phyloP scores from a whole-genome alignment of 257 asterid species.

The Solanum arcanum region DNA sequence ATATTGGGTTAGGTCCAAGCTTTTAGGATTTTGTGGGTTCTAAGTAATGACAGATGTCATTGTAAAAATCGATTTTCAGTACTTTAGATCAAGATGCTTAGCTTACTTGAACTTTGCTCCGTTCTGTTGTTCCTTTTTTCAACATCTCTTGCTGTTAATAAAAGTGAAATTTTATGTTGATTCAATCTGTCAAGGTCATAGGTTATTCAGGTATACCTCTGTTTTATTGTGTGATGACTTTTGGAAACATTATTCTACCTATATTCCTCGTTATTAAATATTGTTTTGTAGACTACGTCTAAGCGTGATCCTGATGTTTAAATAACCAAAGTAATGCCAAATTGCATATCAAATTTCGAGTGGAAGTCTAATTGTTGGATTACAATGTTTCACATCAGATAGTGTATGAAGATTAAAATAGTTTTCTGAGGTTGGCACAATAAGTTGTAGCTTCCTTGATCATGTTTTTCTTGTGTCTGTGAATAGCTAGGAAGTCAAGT shows the following conservation, averaged over 20 bases:
- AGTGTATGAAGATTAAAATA: neutral
- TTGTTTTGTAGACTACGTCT: neutral
- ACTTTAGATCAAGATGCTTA: neutral
- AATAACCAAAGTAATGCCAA: neutral
- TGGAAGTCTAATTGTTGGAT: neutral
- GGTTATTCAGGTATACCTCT: neutral
- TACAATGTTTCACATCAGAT: neutral
- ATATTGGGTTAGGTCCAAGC: neutral
- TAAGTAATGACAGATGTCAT: neutral
- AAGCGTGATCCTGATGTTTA: neutral
- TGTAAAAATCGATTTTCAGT: neutral
- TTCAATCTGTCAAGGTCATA: neutral
- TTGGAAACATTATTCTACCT: neutral
- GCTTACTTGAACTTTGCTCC: neutral
- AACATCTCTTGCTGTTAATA: neutral
- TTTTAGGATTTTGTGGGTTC: neutral
- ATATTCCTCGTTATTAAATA: neutral
- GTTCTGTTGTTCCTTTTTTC: neutral
- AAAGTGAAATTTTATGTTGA: neutral
- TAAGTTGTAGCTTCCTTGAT: neutral
- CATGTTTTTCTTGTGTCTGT: neutral
- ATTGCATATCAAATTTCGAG: neutral
- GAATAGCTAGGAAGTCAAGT: neutral
- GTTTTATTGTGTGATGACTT: neutral
- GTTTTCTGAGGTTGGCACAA: neutral